Evolutionary conservation across 78 protist species (phyloP).

Genomic region (Dictyostelium citrinum): DNA sequence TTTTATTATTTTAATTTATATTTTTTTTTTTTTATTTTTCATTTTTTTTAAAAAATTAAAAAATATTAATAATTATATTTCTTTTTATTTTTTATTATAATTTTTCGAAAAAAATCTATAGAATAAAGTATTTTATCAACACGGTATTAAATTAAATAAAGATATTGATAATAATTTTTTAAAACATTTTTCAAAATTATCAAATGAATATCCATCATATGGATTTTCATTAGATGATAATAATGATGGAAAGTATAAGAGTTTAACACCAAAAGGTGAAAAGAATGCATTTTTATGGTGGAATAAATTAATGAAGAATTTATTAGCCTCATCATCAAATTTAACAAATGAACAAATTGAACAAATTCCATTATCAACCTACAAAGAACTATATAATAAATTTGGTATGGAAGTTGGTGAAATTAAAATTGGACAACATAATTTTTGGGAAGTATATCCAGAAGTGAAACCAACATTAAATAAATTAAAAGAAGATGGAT

Average conservation of each 20-base stretch:
- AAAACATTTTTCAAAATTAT: neutral
- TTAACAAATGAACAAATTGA: neutral
- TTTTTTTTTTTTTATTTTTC: neutral
- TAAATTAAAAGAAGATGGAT: neutral
- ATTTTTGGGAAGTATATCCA: conserved; percentile 39
- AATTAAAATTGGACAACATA: neutral
- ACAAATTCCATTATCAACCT: neutral
- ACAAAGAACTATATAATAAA: neutral
- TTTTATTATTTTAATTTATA: too few relatives aligned
- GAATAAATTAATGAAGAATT: conserved; percentile 9
- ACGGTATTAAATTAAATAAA: conserved; percentile 3
- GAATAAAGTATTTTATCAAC: neutral
- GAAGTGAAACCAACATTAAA: conserved; percentile 19
- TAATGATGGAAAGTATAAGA: neutral
- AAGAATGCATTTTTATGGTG: conserved; percentile 23
- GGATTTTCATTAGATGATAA: neutral
- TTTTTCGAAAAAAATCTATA: neutral
- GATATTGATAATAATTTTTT: conserved; percentile 23
- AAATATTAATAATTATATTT: too few relatives aligned
- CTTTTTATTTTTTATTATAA: too few relatives aligned
- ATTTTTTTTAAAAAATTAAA: neutral
- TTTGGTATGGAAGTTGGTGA: neutral
- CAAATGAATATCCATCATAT: conserved; percentile 32
- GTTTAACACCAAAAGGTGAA: neutral
- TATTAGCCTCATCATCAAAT: neutral